These are phyloP conservation scores for Fusarium cyanostomum DNA, from an alignment of 2,329 filamentous ascomycete species.

Conservation along the genomic window DNA sequence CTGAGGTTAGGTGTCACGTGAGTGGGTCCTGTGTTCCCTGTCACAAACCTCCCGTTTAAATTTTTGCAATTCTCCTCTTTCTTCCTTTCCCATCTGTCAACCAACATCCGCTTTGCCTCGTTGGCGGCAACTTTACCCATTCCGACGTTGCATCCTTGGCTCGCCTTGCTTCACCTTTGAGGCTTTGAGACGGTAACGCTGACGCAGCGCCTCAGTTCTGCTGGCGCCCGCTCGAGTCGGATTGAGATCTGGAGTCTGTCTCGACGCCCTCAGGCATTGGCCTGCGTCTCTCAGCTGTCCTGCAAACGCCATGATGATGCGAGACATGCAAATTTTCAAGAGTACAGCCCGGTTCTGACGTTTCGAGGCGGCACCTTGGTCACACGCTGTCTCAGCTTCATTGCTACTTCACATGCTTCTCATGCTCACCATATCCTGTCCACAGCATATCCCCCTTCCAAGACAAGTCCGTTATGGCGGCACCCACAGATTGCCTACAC, in stretches of 20 bases:
- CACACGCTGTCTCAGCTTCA: slow-evolving; percentile 14
- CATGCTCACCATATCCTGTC: not conserved
- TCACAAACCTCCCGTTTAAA: slow-evolving; percentile 11
- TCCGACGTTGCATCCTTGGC: slow-evolving; percentile 9
- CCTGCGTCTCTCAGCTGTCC: slow-evolving; percentile 7
- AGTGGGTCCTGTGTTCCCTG: slow-evolving; percentile 15
- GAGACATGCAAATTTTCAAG: slow-evolving; percentile 3
- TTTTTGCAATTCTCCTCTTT: slow-evolving; percentile 24
- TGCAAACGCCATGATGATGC: slow-evolving; percentile 15
- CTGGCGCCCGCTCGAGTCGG: slow-evolving; percentile 8
- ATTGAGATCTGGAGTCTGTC: slow-evolving; percentile 25
- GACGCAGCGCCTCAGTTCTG: slow-evolving; percentile 11
- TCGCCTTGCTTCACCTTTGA: not conserved
- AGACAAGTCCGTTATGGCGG: slow-evolving; percentile 37
- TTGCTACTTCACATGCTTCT: slow-evolving; percentile 23
- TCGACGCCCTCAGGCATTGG: slow-evolving; percentile 1
- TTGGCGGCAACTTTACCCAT: slow-evolving; percentile 21
- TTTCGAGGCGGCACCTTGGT: slow-evolving; percentile 3
- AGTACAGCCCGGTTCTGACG: slow-evolving; percentile 7
- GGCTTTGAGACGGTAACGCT: slow-evolving; percentile 14
- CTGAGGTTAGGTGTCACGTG: slow-evolving; percentile 41
- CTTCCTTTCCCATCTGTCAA: not conserved
- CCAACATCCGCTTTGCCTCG: slow-evolving; percentile 4
- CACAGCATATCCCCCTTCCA: not conserved
- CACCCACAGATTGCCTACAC: slow-evolving; percentile 71